Evolutionary conservation across 2,329 filamentous ascomycete genomes (phyloP).

Genomic region (Arthroderma uncinatum): DNA sequence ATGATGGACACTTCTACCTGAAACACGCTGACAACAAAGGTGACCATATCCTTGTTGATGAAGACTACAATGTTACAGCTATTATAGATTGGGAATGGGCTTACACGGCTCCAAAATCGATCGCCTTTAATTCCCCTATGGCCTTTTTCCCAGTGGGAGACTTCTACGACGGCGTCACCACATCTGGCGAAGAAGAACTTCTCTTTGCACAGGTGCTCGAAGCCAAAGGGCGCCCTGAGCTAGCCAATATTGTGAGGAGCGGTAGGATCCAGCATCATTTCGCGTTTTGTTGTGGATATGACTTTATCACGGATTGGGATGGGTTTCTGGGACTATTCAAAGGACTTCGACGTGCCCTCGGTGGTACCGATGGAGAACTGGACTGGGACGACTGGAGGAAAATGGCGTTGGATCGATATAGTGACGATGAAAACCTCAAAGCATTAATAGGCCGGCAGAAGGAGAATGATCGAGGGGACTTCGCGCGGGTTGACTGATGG

Average conservation of each 20-base stretch:
- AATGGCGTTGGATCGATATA: background rate
- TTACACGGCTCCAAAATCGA: conserved; percentile 23
- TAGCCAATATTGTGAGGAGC: conserved; percentile 20
- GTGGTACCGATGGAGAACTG: background rate
- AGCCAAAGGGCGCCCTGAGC: conserved; percentile 26
- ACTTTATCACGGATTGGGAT: background rate
- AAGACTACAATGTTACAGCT: conserved; percentile 38
- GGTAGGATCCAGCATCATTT: background rate
- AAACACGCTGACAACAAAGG: conserved; percentile 42
- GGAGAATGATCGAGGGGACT: background rate
- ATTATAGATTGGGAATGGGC: conserved; percentile 42
- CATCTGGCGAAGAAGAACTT: conserved; percentile 31
- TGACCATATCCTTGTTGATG: conserved; percentile 39
- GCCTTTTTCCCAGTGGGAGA: conserved; percentile 32
- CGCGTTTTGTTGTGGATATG: background rate
- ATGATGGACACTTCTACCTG: conserved; percentile 31
- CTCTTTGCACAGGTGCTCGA: conserved; percentile 27
- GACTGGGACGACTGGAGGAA: background rate
- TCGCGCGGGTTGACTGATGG: too few species aligned
- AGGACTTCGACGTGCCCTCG: background rate
- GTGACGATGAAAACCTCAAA: background rate
- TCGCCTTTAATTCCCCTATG: conserved; percentile 36
- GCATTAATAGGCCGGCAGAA: background rate
- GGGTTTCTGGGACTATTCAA: background rate
- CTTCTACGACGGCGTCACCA: conserved; percentile 31